Evolutionary conservation across 208 protist genomes (phyloP).

Genomic region (Leishmania lainsoni): DNA sequence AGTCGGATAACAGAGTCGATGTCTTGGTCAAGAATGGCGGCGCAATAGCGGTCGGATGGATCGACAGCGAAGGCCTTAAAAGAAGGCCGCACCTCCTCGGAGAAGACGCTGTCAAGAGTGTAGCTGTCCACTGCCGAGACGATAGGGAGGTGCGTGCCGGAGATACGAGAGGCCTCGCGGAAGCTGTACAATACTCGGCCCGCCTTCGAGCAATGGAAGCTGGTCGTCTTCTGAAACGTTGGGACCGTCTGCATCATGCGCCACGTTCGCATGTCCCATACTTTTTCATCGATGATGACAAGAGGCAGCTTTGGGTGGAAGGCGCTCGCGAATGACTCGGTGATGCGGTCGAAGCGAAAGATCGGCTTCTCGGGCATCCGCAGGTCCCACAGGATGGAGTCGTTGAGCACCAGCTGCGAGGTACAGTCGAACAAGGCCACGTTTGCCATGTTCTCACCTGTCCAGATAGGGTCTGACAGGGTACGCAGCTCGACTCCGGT

Average conservation of each 20-base stretch:
- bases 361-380: conserved; percentile 65
- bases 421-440: conserved; percentile 79
- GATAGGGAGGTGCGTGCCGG: conserved; percentile 46
- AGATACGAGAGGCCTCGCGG: conserved; percentile 46
- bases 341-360: conserved; percentile 88
- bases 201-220: conserved; percentile 58
- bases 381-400: conserved; percentile 87
- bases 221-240: conserved; percentile 71
- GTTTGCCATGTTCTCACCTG: conserved; percentile 74
- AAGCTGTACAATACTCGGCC: conserved; percentile 82
- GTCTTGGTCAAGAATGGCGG: conserved; percentile 75
- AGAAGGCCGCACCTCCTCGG: conserved; percentile 67
- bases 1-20: conserved; percentile 64
- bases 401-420: conserved; percentile 79
- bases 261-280: conserved; percentile 86
- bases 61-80: conserved; percentile 82
- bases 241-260: conserved; percentile 77
- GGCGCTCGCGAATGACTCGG: conserved; percentile 72
- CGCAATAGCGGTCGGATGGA: conserved; percentile 85
- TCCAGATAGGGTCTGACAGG: conserved; percentile 72
- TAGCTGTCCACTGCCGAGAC: conserved; percentile 83
- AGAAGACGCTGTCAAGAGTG: conserved; percentile 80
- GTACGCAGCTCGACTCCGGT: conserved; percentile 54
- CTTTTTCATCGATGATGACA: conserved; percentile 84
- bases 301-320: conserved; percentile 80